Percentiles rank a stretch among this genome's conserved stretches.
Evolutionary conservation across 495 filamentous ascomycete species (phyloP).

Genomic region (Hyphodiscus hymeniophilus): DNA sequence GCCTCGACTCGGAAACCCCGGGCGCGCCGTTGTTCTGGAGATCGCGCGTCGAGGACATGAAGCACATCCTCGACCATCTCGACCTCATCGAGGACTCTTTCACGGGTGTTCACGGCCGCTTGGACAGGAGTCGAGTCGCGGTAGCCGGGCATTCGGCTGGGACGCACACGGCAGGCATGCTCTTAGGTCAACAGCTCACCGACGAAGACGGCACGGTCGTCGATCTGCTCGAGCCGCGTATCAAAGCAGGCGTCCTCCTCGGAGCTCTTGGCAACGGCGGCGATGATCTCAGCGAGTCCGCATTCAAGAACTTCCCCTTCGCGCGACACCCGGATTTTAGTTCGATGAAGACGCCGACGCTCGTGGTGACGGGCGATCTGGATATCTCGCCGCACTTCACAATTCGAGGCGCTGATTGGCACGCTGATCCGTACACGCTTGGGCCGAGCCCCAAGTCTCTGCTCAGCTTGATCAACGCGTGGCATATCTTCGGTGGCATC

Average conservation of each 20-base stretch:
- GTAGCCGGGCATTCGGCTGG: slow-evolving; percentile 36
- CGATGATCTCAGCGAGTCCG: background rate
- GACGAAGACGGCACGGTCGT: slow-evolving; percentile 20
- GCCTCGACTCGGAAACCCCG: slow-evolving; percentile 11
- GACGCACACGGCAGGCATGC: slow-evolving; percentile 27
- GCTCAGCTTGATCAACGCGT: slow-evolving; percentile 27
- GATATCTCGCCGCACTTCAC: slow-evolving; percentile 31
- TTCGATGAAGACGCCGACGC: slow-evolving; percentile 29
- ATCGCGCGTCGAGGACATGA: slow-evolving; percentile 30
- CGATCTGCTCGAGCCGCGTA: slow-evolving; percentile 22
- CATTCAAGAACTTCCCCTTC: slow-evolving; percentile 19
- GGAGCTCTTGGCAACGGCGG: slow-evolving; percentile 22
- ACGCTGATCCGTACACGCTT: slow-evolving; percentile 30
- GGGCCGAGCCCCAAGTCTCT: slow-evolving; percentile 31
- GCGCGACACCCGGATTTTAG: slow-evolving; percentile 28
- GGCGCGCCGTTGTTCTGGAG: slow-evolving; percentile 24
- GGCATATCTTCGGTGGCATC: slow-evolving; percentile 33
- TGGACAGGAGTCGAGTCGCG: slow-evolving; percentile 30
- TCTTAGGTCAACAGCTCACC: slow-evolving; percentile 30
- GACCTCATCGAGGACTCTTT: slow-evolving; percentile 27
- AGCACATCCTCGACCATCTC: slow-evolving; percentile 30
- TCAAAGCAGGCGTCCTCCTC: slow-evolving; percentile 33
- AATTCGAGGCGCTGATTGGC: slow-evolving; percentile 30
- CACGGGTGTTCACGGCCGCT: slow-evolving; percentile 27
- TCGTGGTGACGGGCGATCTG: slow-evolving; percentile 32